Evolutionary conservation across 1,284 basidiomycete species (phyloP).

Genomic region (Xerocomus nothofagi): DNA sequence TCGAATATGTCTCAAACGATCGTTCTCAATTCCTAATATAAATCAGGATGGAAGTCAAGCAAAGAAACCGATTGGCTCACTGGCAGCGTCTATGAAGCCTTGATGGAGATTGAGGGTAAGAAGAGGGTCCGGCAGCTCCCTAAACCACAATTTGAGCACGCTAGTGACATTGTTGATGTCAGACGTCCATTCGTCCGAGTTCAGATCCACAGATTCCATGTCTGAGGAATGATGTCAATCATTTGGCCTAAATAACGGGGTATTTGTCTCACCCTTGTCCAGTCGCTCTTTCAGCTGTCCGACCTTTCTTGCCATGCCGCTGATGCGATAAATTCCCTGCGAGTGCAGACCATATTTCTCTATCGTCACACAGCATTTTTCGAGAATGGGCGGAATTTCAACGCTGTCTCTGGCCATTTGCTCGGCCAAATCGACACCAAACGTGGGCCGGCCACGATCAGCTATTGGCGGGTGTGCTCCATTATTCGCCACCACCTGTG

Average conservation of each 20-base stretch:
- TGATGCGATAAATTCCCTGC: constrained; percentile 93
- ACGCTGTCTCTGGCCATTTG: constrained; percentile 89
- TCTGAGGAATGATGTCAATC: constrained; percentile 49
- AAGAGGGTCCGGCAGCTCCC: constrained; percentile 94
- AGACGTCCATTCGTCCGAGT: constrained; percentile 85
- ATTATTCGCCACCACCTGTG: constrained; percentile 27
- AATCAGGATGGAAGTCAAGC: constrained; percentile 6
- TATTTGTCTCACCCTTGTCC: constrained; percentile 67
- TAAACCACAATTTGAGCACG: constrained; percentile 93
- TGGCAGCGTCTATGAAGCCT: constrained; percentile 93
- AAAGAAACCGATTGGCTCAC: constrained; percentile 50
- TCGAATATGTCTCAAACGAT: constrained; percentile 89
- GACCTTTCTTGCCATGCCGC: constrained; percentile 89
- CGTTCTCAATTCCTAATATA: constrained; percentile 83
- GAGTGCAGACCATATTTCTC: constrained; percentile 84
- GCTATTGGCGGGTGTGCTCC: constrained; percentile 40
- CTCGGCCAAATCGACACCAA: constrained; percentile 88
- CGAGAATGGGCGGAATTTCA: constrained; percentile 86
- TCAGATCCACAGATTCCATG: constrained; percentile 80
- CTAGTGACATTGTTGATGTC: constrained; percentile 97
- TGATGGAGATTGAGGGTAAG: constrained; percentile 84
- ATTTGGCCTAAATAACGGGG: background rate
- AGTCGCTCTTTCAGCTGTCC: constrained; percentile 80
- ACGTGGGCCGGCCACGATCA: constrained; percentile 75
- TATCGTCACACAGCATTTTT: constrained; percentile 90